A percentile compares a stretch with the other conserved stretches of the same genome.
These are phyloP conservation scores for Urochloa ruziziensis DNA, from an alignment of 176 grass and related monocot species.

Conservation along the genomic window DNA sequence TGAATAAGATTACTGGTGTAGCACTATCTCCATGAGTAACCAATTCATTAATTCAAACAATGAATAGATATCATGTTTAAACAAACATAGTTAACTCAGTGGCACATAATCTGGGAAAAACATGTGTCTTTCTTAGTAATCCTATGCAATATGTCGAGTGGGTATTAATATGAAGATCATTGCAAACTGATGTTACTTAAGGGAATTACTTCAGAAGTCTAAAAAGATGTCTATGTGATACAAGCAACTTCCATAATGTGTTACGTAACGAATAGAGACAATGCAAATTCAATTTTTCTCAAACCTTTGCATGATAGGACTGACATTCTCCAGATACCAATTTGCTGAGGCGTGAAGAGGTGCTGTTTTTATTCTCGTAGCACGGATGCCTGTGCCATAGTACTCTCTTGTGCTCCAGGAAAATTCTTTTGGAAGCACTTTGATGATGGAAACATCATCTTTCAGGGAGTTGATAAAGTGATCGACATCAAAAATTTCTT, in stretches of 20 bases:
- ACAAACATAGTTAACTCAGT: neutral
- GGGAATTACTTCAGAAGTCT: neutral
- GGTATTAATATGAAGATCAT: neutral
- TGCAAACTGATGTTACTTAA: neutral
- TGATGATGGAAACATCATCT: slow-evolving; percentile 70
- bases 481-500: slow-evolving; percentile 85
- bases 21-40: slow-evolving; percentile 1
- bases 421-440: slow-evolving; percentile 67
- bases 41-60: slow-evolving; percentile 29
- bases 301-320: slow-evolving; percentile 83
- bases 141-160: neutral
- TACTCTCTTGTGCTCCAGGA: slow-evolving; percentile 96
- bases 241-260: neutral
- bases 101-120: neutral
- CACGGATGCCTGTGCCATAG: slow-evolving; percentile 74
- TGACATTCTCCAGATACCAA: slow-evolving; percentile 96
- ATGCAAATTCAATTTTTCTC: slow-evolving; percentile 8
- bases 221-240: neutral
- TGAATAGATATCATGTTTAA: neutral
- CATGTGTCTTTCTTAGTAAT: neutral
- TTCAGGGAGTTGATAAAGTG: slow-evolving; percentile 71
- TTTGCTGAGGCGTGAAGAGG: slow-evolving; percentile 74
- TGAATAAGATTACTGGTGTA: slow-evolving; percentile 21
- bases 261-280: neutral
- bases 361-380: slow-evolving; percentile 92